phyloP scores from a whole-genome alignment of 2,329 filamentous ascomycete genomes.

The Exophiala lecanii-corni region DNA sequence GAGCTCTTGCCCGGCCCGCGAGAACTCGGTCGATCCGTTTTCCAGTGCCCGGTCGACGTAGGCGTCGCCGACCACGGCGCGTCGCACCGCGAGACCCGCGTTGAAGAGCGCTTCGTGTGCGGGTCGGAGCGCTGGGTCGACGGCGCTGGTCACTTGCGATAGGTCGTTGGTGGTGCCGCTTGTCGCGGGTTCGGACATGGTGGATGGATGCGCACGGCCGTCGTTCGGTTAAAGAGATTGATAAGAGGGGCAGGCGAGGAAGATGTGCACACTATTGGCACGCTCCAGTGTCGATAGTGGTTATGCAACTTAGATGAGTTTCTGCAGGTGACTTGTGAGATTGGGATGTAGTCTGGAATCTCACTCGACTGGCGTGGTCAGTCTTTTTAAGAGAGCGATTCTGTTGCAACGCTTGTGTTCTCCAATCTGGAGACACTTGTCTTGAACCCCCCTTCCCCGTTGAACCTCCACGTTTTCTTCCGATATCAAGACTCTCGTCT shows the following conservation, averaged over 20 bases:
- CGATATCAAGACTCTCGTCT: too few relatives aligned
- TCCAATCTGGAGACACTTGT: too few relatives aligned
- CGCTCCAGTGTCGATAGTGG: not conserved
- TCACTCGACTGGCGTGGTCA: too few relatives aligned
- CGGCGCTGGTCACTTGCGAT: constrained; percentile 10
- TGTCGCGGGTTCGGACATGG: not conserved
- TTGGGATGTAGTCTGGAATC: too few relatives aligned
- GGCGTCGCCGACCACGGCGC: constrained; percentile 55
- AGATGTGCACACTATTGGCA: not conserved
- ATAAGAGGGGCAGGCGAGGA: not conserved
- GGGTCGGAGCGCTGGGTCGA: constrained; percentile 17
- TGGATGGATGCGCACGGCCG: too few relatives aligned
- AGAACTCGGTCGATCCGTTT: constrained; percentile 26
- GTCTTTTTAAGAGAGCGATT: too few relatives aligned
- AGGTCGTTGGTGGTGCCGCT: constrained; percentile 2
- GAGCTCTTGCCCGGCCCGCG: constrained; percentile 25
- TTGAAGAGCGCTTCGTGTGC: constrained; percentile 48
- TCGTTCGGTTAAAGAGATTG: too few relatives aligned
- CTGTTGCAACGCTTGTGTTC: too few relatives aligned
- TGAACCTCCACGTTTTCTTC: too few relatives aligned
- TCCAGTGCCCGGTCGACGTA: constrained; percentile 48
- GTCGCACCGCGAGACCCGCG: constrained; percentile 56
- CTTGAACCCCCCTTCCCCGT: too few relatives aligned
- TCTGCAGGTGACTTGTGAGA: not conserved
- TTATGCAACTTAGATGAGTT: not conserved